Conservation (phyloP, 805 yeast species). For the Wickerhamomyces queroliae region DNA sequence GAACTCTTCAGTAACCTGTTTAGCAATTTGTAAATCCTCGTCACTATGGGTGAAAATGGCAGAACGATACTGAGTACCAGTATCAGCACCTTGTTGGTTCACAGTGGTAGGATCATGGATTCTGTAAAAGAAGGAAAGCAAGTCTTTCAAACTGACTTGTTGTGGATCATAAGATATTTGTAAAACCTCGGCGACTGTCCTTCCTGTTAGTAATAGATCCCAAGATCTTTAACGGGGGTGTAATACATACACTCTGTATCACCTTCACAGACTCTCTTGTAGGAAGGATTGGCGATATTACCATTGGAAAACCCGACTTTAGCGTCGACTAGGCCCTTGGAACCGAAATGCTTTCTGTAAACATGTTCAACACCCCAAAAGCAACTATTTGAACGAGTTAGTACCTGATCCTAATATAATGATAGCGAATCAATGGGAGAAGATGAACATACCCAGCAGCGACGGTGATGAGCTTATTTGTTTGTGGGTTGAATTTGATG, state of each 20-base stretch:
- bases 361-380: slow-evolving; percentile 91
- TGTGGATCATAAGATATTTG: slow-evolving; percentile 80
- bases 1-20: slow-evolving; percentile 40
- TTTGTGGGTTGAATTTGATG: slow-evolving; percentile 35
- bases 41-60: slow-evolving; percentile 62
- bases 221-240: not conserved
- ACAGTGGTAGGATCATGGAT: slow-evolving; percentile 92
- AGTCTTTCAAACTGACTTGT: slow-evolving; percentile 47
- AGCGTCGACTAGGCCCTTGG: slow-evolving; percentile 63
- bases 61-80: slow-evolving; percentile 86
- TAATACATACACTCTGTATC: slow-evolving; percentile 43
- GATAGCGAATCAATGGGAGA: slow-evolving; percentile 24
- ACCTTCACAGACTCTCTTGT: slow-evolving; percentile 71
- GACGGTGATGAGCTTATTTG: slow-evolving; percentile 49
- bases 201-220: not conserved
- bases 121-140: slow-evolving; percentile 79
- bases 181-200: slow-evolving; percentile 60
- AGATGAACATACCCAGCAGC: slow-evolving; percentile 51
- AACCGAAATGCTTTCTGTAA: slow-evolving; percentile 61
- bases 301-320: slow-evolving; percentile 95
- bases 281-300: slow-evolving; percentile 42
- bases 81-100: slow-evolving; percentile 82
- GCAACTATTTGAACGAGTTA: slow-evolving; percentile 43
- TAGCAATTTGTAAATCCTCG: slow-evolving; percentile 39
- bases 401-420: not conserved